Base-by-base conservation (phyloP, 345 rosid species). In the Capsella bursapastoris region DNA sequence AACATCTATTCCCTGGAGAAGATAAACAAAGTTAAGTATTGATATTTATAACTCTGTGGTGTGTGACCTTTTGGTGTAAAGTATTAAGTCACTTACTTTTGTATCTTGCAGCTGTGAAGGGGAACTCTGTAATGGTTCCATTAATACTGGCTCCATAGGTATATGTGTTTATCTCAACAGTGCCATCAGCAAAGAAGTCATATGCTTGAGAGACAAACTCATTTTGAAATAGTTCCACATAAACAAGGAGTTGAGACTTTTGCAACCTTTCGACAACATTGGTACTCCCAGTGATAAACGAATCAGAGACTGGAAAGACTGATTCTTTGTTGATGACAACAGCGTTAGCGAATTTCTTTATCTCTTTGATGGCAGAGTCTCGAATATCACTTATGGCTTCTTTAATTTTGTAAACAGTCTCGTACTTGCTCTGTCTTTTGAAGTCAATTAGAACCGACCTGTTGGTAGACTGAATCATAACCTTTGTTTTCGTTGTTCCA, bases 131-230 rank as follows among this genome's bases (percentile, higher is more conserved):
- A 75, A 93, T 51, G 71, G 84, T 80, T 28, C 96, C 97, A 18
- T 71, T 55, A 5, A 89, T 40, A 34, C 64, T 53, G 2, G 22
- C 74, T 48, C 71, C 84, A 11, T 0, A 0, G 18, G 56, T 63
- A 58, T 38, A 86, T n/a, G 89, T 2, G 83, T 88, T 89, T 58
- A 93, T 56, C 84, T 93, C 94, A 55, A 84, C 87, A 4, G 83
- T 89, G 15, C 91, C 68, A 68, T 93, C 97, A 1, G 97, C 71
- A 60, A 87, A 88, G 80, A 84, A 89, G 78, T 93, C 97, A 92
- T 77, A 93, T 45, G 94, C 68, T 70, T 88, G 97, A 66, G 92
- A 88, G 11, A 81, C 66, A 74, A 88, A 93, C 81, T 93, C 98
- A 57, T 93, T 93, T 65, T 68, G 79, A 82, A 93, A 89, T 28